A percentile compares a stretch with the other conserved stretches of the same genome.
Conservation (phyloP, 495 filamentous ascomycete genomes). For the Entonaema liquescens region DNA sequence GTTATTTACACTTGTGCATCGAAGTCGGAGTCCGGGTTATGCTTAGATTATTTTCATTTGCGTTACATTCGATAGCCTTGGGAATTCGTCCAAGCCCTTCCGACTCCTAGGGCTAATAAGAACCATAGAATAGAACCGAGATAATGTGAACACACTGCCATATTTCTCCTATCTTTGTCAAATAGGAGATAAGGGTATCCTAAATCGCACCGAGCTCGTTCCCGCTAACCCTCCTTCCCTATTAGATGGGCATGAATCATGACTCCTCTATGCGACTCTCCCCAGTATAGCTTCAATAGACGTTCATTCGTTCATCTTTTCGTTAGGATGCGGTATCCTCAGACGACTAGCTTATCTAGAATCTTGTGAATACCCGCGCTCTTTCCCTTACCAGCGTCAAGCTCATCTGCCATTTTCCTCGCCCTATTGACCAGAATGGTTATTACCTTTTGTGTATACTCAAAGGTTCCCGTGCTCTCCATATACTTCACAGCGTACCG, state of each 20-base stretch:
- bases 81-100: background rate
- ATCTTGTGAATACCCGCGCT: constrained; percentile 59
- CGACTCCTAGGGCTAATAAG: background rate
- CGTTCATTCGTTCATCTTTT: background rate
- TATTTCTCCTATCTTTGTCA: background rate
- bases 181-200: constrained; percentile 40
- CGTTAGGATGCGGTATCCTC: background rate
- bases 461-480: constrained; percentile 88
- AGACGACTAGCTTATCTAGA: constrained; percentile 56
- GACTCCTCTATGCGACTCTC: background rate
- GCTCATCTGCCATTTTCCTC: constrained; percentile 68
- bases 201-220: constrained; percentile 22
- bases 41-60: too few relatives aligned
- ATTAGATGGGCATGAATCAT: background rate
- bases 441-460: constrained; percentile 80
- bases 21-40: too few relatives aligned
- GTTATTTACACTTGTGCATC: too few relatives aligned
- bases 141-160: background rate
- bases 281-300: background rate
- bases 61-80: background rate
- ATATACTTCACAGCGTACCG: constrained; percentile 91
- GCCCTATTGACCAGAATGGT: constrained; percentile 72
- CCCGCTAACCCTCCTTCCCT: constrained; percentile 14
- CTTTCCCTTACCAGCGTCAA: constrained; percentile 64
- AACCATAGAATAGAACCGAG: background rate